These are phyloP conservation scores for Paramarasmius palmivorus DNA, from an alignment of 1,284 basidiomycete species.

Conservation along the genomic window DNA sequence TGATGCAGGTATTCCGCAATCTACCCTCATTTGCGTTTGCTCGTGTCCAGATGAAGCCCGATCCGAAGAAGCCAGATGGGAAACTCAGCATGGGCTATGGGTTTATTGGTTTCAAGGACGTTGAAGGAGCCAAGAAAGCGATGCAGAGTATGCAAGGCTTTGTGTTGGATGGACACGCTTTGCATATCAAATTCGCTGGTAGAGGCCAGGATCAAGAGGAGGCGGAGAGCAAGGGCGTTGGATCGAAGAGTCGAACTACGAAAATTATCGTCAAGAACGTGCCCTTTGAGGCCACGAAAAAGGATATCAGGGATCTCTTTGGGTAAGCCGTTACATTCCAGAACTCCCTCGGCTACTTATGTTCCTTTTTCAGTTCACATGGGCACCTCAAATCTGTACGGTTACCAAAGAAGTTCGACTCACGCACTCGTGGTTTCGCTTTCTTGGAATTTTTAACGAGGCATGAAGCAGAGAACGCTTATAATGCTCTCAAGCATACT, in stretches of 20 bases:
- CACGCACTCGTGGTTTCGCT: conserved; percentile 88
- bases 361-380: conserved; percentile 59
- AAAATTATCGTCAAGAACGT: conserved; percentile 98
- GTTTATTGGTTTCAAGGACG: conserved; percentile 88
- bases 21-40: conserved; percentile 87
- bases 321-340: conserved; percentile 51
- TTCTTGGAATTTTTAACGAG: conserved; percentile 92
- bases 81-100: conserved; percentile 94
- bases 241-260: conserved; percentile 61
- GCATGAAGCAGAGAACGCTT: conserved; percentile 86
- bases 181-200: conserved; percentile 87
- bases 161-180: conserved; percentile 84
- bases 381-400: conserved; percentile 92
- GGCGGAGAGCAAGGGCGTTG: conserved; percentile 37
- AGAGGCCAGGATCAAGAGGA: conserved; percentile 68
- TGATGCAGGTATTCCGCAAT: conserved; percentile 73
- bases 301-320: conserved; percentile 88
- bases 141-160: conserved; percentile 80
- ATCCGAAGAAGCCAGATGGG: conserved; percentile 68
- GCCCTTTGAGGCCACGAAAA: conserved; percentile 94
- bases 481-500: conserved; percentile 84
- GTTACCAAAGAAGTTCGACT: conserved; percentile 85
- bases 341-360: conserved; percentile 7
- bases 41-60: conserved; percentile 88
- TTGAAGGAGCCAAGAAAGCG: conserved; percentile 76